Conservation (phyloP, 495 filamentous ascomycete species). For the Aspergillus saccharolyticus region DNA sequence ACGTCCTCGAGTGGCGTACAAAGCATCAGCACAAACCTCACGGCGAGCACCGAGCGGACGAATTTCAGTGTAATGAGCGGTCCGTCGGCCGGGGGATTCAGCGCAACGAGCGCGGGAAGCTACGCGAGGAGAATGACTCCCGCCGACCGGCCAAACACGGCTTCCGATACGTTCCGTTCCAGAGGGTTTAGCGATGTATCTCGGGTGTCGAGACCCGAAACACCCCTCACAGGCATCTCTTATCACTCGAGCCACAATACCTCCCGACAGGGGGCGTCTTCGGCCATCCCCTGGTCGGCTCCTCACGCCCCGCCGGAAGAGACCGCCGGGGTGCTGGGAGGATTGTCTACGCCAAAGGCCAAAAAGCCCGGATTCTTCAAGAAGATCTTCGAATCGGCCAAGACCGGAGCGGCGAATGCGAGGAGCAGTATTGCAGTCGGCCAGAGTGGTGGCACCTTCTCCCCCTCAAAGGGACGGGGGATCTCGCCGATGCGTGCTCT, state of each 20-base stretch:
- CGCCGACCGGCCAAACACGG: slow-evolving; percentile 46
- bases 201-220: slow-evolving; percentile 52
- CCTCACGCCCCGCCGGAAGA: slow-evolving; percentile 37
- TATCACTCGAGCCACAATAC: slow-evolving; percentile 80
- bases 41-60: slow-evolving; percentile 68
- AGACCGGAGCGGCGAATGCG: slow-evolving; percentile 85
- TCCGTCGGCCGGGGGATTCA: slow-evolving; percentile 80
- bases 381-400: slow-evolving; percentile 90
- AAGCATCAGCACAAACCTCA: slow-evolving; percentile 68
- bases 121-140: slow-evolving; percentile 67
- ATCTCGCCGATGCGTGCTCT: slow-evolving; percentile 33
- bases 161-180: slow-evolving; percentile 41
- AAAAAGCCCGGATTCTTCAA: slow-evolving; percentile 96
- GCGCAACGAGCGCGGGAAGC: slow-evolving; percentile 92
- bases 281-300: slow-evolving; percentile 43
- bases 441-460: slow-evolving; percentile 46
- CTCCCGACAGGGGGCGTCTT: slow-evolving; percentile 51
- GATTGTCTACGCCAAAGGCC: slow-evolving; percentile 77
- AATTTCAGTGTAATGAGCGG: slow-evolving; percentile 90
- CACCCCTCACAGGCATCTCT: slow-evolving; percentile 69
- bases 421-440: slow-evolving; percentile 75
- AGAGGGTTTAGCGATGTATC: slow-evolving; percentile 43
- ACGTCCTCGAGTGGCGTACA: slow-evolving; percentile 63
- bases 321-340: slow-evolving; percentile 58
- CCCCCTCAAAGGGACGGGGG: slow-evolving; percentile 42